These are phyloP conservation scores for Ustilago esculenta DNA, from an alignment of 1,284 basidiomycete species.

Conservation along the genomic window DNA sequence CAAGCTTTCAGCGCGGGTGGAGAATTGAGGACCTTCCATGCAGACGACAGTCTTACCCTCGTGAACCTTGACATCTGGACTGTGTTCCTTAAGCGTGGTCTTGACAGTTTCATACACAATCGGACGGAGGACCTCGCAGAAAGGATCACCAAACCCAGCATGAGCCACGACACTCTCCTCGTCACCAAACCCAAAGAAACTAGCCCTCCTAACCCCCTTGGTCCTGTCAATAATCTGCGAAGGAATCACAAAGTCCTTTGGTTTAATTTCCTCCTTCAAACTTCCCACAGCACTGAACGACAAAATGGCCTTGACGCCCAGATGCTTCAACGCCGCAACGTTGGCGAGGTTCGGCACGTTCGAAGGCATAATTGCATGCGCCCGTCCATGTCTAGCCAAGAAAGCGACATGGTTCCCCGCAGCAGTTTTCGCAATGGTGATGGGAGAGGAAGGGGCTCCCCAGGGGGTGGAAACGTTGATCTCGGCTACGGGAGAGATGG, in stretches of 20 bases:
- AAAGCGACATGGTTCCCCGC: constrained; percentile 84
- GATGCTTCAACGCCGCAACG: constrained; percentile 90
- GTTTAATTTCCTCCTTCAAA: constrained; percentile 86
- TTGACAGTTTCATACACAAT: constrained; percentile 50
- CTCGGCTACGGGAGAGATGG: constrained; percentile 57
- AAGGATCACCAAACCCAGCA: constrained; percentile 85
- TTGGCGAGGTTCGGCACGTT: constrained; percentile 81
- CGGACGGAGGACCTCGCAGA: constrained; percentile 52
- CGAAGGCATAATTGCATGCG: constrained; percentile 72
- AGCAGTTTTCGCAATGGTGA: constrained; percentile 84
- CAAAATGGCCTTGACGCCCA: constrained; percentile 87
- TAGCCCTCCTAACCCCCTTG: constrained; percentile 84
- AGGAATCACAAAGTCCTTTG: constrained; percentile 84
- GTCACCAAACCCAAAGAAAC: constrained; percentile 83
- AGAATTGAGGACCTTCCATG: constrained; percentile 95
- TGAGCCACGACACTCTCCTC: constrained; percentile 80
- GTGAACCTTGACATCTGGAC: constrained; percentile 69
- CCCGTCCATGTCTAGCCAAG: constrained; percentile 85
- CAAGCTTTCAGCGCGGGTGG: constrained; percentile 89
- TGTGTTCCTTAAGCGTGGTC: constrained; percentile 31
- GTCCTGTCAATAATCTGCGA: constrained; percentile 96
- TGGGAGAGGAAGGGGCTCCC: constrained; percentile 90
- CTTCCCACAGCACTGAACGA: constrained; percentile 97
- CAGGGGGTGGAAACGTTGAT: constrained; percentile 75
- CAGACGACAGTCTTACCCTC: constrained; percentile 86